Evolutionary conservation across 768 basidiomycete genomes (phyloP).

Genomic region (Rhizopogon vesiculosus): DNA sequence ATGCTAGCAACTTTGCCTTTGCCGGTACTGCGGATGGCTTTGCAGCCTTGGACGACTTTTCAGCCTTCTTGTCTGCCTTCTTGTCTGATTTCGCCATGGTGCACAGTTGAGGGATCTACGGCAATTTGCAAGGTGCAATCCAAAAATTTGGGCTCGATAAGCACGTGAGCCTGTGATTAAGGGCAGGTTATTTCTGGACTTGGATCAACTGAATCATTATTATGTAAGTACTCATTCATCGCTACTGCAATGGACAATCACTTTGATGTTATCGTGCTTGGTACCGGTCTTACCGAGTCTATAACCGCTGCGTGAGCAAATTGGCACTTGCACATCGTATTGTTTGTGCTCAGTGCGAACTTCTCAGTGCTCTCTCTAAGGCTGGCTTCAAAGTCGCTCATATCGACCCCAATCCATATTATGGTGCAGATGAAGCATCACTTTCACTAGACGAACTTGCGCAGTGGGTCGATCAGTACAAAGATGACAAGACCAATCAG

Average conservation of each 20-base stretch:
- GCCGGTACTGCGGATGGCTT: conserved; percentile 26
- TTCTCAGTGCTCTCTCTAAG: conserved; percentile 76
- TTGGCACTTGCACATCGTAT: conserved; percentile 2
- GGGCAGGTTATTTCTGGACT: conserved; percentile 16
- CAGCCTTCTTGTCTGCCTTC: conserved; percentile 29
- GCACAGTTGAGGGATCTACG: conserved; percentile 2
- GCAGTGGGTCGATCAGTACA: conserved; percentile 53
- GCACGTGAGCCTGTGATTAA: conserved; percentile 21
- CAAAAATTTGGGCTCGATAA: conserved; percentile 12
- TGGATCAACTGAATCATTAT: no score
- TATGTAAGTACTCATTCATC: background rate
- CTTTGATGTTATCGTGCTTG: conserved; percentile 67
- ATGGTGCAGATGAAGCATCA: conserved; percentile 80
- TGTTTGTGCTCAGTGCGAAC: background rate
- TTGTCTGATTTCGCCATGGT: conserved; percentile 38
- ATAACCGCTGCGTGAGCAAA: conserved; percentile 81
- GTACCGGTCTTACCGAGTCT: conserved; percentile 82
- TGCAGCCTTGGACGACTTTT: conserved; percentile 27
- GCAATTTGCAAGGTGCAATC: background rate
- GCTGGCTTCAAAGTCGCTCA: conserved; percentile 87
- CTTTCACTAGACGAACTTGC: conserved; percentile 78
- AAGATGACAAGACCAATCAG: conserved; percentile 5
- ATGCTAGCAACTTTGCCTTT: conserved; percentile 24
- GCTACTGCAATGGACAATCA: conserved; percentile 28
- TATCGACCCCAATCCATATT: conserved; percentile 79